Conservation (phyloP, 805 yeast genomes). For the Suhomyces pyralidae region DNA sequence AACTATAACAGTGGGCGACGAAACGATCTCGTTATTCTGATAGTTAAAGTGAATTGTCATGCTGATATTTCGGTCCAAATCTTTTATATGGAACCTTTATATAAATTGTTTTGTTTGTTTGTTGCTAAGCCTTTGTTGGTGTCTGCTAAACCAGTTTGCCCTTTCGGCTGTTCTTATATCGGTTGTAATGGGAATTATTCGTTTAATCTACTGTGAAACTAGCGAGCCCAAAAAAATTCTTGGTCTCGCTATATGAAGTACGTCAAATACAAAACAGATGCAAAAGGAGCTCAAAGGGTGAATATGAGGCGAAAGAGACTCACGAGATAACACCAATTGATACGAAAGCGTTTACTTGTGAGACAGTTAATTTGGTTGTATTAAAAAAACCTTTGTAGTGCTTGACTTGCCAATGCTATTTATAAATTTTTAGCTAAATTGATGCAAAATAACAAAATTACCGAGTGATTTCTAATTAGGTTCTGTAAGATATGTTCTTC, state of each 20-base stretch:
- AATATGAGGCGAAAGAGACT: not conserved
- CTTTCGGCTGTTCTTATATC: not conserved
- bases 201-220: not conserved
- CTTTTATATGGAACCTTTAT: not conserved
- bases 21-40: conserved; percentile 33
- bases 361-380: not conserved
- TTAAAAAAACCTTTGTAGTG: no score
- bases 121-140: not conserved
- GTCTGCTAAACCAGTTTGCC: not conserved
- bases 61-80: not conserved
- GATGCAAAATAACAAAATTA: not conserved
- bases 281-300: not conserved
- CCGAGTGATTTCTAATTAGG: not conserved
- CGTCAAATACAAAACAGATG: not conserved
- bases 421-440: not conserved
- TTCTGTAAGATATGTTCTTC: not conserved
- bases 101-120: no score
- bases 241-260: not conserved
- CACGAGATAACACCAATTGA: not conserved
- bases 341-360: not conserved
- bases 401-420: not conserved
- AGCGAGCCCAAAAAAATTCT: not conserved
- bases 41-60: conserved; percentile 30
- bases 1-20: conserved; percentile 38
- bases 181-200: not conserved